Evolutionary conservation across 73 alveolate species (phyloP), one percentile per base, ranked within the genome.

Genomic region (Paramecium caudatum): DNA sequence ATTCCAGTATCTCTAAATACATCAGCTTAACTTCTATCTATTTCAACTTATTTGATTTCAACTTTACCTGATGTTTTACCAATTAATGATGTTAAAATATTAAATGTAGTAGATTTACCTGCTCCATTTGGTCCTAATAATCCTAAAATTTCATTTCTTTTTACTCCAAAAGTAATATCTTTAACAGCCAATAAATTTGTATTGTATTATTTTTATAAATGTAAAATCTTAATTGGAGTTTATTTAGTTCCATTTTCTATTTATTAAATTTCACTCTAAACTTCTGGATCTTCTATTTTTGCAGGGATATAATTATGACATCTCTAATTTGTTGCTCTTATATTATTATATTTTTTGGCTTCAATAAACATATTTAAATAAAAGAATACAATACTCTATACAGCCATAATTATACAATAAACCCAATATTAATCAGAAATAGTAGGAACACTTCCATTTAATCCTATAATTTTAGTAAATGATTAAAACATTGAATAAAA

Each of bases 111-210:
- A 46, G 95, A 74, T 45, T 91, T 91, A 5, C 95, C 95, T 36
- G 95, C 95, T 25, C 95, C 95, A 90, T 91, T 91, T 10, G 91
- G 94, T 36, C 95, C 95, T 49, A 91, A 46, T 10, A 91, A 32
- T 37, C 94, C 95, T 32, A 91, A 36, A 21, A 86, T 82, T 78
- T 91, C 92, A 61, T 81, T 80, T 17, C 46, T 17, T 33, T 39
- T 49, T 1, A 88, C 91, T n/a, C 92, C 91, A 62, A 91, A 90
- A 46, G 85, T 46, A 17, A 74, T 61, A 49, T 86, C 82, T 45
- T 91, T 37, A 1, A 91, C 88, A 10, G 95, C 95, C 27, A 78
- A 62, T 10, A 62, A 61, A 8, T 48, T 12, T 3, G 55, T 5
- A 3, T 37, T 17, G 30, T 74, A 74, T 36, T 15, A 39, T 39